phyloP scores from a whole-genome alignment of 306 rosid species.

The Vachellia collinsii region DNA sequence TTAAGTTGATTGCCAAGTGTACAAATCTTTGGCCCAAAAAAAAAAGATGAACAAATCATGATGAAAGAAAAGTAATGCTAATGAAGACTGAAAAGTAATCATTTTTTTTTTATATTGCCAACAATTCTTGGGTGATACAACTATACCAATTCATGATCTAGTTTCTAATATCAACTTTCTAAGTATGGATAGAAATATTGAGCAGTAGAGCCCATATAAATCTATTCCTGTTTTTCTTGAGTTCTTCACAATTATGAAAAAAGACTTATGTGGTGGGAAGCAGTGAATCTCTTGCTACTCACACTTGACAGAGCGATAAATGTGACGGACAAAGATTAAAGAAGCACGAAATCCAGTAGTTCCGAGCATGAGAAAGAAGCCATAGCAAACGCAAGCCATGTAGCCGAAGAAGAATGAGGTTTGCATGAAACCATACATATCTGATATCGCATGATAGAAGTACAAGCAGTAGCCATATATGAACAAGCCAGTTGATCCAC shows the following conservation, averaged over 20 bases:
- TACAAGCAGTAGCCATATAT: conserved; percentile 45
- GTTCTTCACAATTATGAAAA: not conserved
- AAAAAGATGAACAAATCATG: not conserved
- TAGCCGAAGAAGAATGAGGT: conserved; percentile 47
- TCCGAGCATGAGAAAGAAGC: conserved; percentile 43
- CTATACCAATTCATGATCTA: not conserved
- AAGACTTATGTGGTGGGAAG: not conserved
- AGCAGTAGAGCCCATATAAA: not conserved
- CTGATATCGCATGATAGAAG: conserved; percentile 40
- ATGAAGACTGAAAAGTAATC: not conserved
- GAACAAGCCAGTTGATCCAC: conserved; percentile 47
- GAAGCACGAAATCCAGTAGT: conserved; percentile 37
- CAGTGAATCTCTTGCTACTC: conserved; percentile 21
- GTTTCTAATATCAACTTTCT: not conserved
- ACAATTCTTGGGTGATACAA: not conserved
- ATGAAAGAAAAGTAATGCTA: not conserved
- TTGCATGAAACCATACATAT: conserved; percentile 49
- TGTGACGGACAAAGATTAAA: conserved; percentile 40
- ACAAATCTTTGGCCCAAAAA: not conserved
- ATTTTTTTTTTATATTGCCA: not conserved
- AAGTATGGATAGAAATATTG: not conserved
- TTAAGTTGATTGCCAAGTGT: too few species aligned
- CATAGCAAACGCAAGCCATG: conserved; percentile 47
- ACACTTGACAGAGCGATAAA: conserved; percentile 39
- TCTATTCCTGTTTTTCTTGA: not conserved